Percentiles rank a stretch among this genome's conserved stretches.
phyloP scores from a whole-genome alignment of 345 rosid species.

The Clarkia xantiana region DNA sequence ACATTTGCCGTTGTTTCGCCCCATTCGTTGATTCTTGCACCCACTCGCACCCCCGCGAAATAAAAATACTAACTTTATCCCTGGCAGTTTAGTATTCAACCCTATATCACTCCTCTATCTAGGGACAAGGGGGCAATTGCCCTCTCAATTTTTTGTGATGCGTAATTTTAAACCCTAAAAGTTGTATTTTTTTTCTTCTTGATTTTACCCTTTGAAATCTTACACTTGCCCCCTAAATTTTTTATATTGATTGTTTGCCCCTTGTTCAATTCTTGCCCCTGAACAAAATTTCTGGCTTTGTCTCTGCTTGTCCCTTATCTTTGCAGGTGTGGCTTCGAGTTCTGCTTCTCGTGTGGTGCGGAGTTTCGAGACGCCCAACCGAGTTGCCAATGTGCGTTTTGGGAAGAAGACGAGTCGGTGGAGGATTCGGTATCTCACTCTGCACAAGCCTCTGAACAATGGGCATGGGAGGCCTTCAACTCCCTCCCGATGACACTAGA shows the following conservation, averaged over 20 bases:
- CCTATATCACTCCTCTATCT: too few relatives aligned
- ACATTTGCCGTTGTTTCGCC: too few relatives aligned
- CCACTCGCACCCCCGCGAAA: too few relatives aligned
- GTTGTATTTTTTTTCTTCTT: not conserved
- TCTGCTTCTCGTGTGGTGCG: conserved; percentile 90
- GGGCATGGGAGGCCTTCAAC: conserved; percentile 91
- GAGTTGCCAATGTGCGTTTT: conserved; percentile 74
- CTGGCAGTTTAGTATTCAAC: too few relatives aligned
- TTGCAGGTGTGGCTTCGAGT: conserved; percentile 84
- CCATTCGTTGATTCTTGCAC: too few relatives aligned
- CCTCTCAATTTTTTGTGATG: too few relatives aligned
- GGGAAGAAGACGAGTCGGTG: conserved; percentile 72
- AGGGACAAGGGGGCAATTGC: too few relatives aligned
- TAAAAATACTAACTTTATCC: too few relatives aligned
- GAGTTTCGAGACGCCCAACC: conserved; percentile 68
- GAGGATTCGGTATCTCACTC: conserved; percentile 30
- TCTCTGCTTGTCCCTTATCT: conserved; percentile 5
- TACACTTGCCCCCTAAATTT: too few relatives aligned
- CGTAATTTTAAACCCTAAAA: not conserved
- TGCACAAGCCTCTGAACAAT: conserved; percentile 79
- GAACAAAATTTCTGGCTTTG: not conserved
- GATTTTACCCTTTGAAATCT: not conserved
- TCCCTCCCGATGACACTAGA: conserved; percentile 75
- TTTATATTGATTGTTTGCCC: too few relatives aligned
- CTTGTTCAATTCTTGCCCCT: not conserved